These are phyloP conservation scores for Wallacemonas sp. DNA, from an alignment of 208 protist genomes.

Conservation along the genomic window DNA sequence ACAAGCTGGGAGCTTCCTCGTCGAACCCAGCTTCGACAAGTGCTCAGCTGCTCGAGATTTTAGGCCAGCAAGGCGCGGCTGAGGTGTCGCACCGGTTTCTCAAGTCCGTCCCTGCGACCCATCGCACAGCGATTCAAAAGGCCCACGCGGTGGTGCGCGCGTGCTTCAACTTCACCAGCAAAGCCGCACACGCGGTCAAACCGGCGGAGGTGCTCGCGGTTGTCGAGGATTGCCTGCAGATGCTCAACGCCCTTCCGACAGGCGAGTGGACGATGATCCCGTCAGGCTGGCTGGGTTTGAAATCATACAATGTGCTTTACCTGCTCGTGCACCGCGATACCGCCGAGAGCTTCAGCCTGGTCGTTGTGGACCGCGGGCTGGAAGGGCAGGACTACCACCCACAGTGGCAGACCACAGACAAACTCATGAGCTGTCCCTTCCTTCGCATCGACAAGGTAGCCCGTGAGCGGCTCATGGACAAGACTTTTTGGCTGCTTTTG, in stretches of 20 bases:
- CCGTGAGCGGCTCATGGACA: constrained; percentile 34
- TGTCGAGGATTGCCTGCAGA: constrained; percentile 26
- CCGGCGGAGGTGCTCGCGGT: constrained; percentile 33
- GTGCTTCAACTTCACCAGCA: constrained; percentile 39
- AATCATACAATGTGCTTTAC: constrained; percentile 38
- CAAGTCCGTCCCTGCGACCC: constrained; percentile 20
- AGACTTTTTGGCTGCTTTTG: constrained; percentile 68
- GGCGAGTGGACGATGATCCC: constrained; percentile 62
- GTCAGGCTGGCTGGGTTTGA: constrained; percentile 48
- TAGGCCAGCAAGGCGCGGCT: constrained; percentile 22
- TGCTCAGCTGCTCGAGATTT: constrained; percentile 25
- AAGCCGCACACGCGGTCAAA: constrained; percentile 25
- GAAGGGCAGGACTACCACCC: constrained; percentile 71
- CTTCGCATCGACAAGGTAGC: constrained; percentile 49
- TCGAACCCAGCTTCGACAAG: constrained; percentile 4
- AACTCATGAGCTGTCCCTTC: constrained; percentile 47
- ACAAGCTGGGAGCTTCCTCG: constrained; percentile 27
- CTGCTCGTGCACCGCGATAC: constrained; percentile 42
- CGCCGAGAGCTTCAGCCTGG: constrained; percentile 30
- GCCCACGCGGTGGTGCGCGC: constrained; percentile 38
- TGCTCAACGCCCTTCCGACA: constrained; percentile 29
- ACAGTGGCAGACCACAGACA: constrained; percentile 53
- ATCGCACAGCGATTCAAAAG: constrained; percentile 38
- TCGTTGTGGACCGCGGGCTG: constrained; percentile 61
- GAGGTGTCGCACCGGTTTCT: constrained; percentile 40